These are phyloP conservation scores for Starmera quercuum DNA, from an alignment of 805 yeast genomes.

Conservation along the genomic window DNA sequence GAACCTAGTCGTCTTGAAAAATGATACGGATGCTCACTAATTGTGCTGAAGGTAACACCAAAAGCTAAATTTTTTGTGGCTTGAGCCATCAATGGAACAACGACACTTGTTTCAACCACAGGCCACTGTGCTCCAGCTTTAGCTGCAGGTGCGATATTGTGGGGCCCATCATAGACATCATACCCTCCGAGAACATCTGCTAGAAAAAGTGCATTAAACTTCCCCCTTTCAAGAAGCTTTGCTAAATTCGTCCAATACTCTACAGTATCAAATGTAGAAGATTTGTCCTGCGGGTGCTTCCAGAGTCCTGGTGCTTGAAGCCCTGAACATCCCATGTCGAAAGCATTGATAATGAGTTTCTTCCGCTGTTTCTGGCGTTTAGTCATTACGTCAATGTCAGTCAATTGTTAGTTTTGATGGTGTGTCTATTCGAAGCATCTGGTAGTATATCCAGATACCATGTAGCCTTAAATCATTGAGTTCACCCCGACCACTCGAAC, in stretches of 20 bases:
- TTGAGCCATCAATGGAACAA: conserved; percentile 30
- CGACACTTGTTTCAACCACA: conserved; percentile 27
- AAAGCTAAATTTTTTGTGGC: conserved; percentile 27
- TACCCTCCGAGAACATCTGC: conserved; percentile 32
- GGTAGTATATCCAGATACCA: no score
- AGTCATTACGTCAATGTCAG: no score
- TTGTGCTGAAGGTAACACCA: conserved; percentile 29
- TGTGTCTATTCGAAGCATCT: no score
- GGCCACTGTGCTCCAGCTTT: conserved; percentile 23
- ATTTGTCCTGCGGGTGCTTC: conserved; percentile 29
- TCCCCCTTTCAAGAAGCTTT: conserved; percentile 25
- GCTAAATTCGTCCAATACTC: conserved; percentile 29
- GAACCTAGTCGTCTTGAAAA: conserved; percentile 31
- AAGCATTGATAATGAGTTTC: conserved; percentile 25
- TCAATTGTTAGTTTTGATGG: no score
- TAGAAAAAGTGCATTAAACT: conserved; percentile 26
- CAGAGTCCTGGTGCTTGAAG: conserved; percentile 12
- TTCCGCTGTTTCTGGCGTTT: conserved; percentile 9
- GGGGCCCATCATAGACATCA: conserved; percentile 30
- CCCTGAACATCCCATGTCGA: conserved; percentile 24
- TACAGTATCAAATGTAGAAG: conserved; percentile 16
- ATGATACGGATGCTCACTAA: conserved; percentile 29
- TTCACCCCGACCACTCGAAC: no score
- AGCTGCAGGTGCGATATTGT: conserved; percentile 23
- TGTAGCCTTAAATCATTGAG: no score